phyloP scores from a whole-genome alignment of 179 eudicot genomes.

The Heliamphora pulchella region DNA sequence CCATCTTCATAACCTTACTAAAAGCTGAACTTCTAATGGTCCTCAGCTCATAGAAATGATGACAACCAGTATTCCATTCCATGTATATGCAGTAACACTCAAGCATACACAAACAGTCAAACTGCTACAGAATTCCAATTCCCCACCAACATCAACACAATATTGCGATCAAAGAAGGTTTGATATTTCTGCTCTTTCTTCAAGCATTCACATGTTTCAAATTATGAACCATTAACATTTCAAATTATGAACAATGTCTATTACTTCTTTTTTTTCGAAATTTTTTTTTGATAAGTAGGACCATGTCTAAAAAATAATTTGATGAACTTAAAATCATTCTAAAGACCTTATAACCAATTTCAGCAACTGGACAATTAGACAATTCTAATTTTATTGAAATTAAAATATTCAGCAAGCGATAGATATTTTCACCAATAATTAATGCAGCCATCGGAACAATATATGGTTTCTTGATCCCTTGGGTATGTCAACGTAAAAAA shows the following conservation, averaged over 20 bases:
- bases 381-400: background rate
- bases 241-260: background rate
- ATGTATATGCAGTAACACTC: too few species aligned
- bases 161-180: too few species aligned
- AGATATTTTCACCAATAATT: background rate
- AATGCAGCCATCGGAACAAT: background rate
- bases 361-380: background rate
- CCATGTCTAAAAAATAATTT: background rate
- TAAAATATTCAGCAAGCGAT: background rate
- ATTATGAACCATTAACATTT: too few species aligned
- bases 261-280: background rate
- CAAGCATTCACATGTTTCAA: too few species aligned
- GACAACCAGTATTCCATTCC: background rate
- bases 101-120: too few species aligned
- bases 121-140: too few species aligned
- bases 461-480: background rate
- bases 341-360: background rate
- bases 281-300: background rate
- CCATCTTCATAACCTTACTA: background rate
- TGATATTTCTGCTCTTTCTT: too few species aligned
- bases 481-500: background rate
- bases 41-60: background rate
- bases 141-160: too few species aligned
- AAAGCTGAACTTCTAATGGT: background rate
- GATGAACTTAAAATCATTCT: background rate